phyloP scores from a whole-genome alignment of 257 asterid species.

The Solanum acaule region DNA sequence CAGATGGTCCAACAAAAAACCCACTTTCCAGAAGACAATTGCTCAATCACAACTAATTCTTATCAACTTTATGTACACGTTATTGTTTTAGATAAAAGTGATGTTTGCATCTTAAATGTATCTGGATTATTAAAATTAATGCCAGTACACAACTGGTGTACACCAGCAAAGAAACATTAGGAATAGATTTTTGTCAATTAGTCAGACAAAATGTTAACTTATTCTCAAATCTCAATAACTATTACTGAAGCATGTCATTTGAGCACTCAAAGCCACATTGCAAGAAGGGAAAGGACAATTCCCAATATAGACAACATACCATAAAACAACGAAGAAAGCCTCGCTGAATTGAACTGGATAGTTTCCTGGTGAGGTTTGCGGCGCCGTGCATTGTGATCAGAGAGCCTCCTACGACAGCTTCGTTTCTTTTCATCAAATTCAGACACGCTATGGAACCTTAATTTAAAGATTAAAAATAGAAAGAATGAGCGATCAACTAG shows the following conservation, averaged over 20 bases:
- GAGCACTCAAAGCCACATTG: background rate
- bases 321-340: conserved; percentile 46
- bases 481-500: background rate
- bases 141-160: background rate
- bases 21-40: background rate
- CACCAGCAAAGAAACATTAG: background rate
- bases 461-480: background rate
- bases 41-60: background rate
- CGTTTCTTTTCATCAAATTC: conserved; percentile 91
- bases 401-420: conserved; percentile 86
- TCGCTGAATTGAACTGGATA: conserved; percentile 44
- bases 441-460: conserved; percentile 77
- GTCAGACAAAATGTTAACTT: background rate
- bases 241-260: background rate
- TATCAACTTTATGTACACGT: background rate
- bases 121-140: background rate
- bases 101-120: background rate
- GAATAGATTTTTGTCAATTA: background rate
- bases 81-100: background rate
- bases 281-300: background rate
- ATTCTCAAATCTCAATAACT: background rate
- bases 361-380: conserved; percentile 82
- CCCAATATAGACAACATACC: conserved; percentile 31
- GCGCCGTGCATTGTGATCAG: conserved; percentile 92
- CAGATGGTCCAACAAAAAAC: background rate